phyloP scores from a whole-genome alignment of 2,329 filamentous ascomycete genomes.

The Ilyonectria destructans region DNA sequence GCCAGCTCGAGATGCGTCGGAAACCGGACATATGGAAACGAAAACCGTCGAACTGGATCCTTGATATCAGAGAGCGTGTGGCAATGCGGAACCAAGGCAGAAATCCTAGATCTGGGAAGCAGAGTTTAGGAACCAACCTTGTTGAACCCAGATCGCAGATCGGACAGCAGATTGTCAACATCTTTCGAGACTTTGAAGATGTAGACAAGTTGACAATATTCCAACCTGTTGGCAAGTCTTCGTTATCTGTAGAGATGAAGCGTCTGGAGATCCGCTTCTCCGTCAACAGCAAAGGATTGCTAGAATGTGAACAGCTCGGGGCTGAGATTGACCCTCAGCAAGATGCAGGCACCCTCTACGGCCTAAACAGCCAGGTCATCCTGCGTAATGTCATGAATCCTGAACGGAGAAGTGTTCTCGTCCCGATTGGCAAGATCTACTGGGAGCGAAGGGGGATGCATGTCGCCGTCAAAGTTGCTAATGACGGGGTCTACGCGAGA shows the following conservation, averaged over 20 bases:
- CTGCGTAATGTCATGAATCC: conserved; percentile 55
- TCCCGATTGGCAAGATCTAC: conserved; percentile 62
- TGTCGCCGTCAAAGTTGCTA: conserved; percentile 55
- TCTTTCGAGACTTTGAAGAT: conserved; percentile 63
- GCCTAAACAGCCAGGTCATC: conserved; percentile 28
- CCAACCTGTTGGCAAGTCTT: conserved; percentile 54
- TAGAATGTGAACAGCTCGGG: conserved; percentile 66
- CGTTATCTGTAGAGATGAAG: conserved; percentile 65
- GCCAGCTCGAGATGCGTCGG: conserved; percentile 67
- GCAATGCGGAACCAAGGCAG: conserved; percentile 40
- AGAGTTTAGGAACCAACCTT: conserved; percentile 47
- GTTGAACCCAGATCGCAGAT: conserved; percentile 66
- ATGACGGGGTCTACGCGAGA: conserved; percentile 59
- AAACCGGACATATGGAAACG: conserved; percentile 53
- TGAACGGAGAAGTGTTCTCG: conserved; percentile 66
- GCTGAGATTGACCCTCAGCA: conserved; percentile 71
- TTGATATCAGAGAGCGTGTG: conserved; percentile 48
- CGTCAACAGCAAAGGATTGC: conserved; percentile 60
- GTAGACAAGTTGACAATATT: conserved; percentile 41
- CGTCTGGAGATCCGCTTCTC: conserved; percentile 69
- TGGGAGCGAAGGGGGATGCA: conserved; percentile 58
- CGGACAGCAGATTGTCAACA: conserved; percentile 56
- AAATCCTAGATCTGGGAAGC: not conserved
- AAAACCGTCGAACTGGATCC: conserved; percentile 51
- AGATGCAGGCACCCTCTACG: conserved; percentile 64